Evolutionary conservation across 768 basidiomycete genomes (phyloP).

Genomic region (Phlebiopsis flavidoalba): DNA sequence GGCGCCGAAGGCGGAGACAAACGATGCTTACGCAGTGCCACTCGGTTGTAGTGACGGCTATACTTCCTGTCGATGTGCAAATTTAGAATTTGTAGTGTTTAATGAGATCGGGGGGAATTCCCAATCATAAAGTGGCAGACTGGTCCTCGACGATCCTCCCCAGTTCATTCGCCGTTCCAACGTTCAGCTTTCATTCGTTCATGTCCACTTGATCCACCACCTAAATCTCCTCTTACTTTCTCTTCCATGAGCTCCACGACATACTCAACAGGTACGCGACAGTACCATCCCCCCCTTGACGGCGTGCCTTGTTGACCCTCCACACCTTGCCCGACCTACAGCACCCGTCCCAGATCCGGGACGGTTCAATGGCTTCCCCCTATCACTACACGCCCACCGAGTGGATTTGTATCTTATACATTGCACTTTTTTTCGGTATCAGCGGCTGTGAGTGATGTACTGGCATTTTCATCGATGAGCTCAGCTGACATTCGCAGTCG

Average conservation of each 20-base stretch:
- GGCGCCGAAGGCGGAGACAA: not conserved
- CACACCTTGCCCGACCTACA: not conserved
- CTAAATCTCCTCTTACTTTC: not conserved
- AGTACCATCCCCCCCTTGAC: no score
- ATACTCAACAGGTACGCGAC: not conserved
- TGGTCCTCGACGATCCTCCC: not conserved
- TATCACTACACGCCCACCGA: constrained; percentile 39
- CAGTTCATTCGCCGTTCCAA: not conserved
- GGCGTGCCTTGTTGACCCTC: no score
- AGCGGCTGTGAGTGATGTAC: constrained; percentile 28
- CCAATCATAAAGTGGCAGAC: not conserved
- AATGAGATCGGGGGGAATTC: not conserved
- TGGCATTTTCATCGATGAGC: not conserved
- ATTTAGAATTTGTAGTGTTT: not conserved
- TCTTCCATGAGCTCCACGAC: not conserved
- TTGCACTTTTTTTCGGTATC: constrained; percentile 37
- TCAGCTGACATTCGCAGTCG: constrained; percentile 24
- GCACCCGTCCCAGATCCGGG: not conserved
- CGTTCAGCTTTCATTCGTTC: no score
- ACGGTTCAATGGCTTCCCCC: not conserved
- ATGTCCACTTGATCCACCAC: not conserved
- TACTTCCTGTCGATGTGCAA: not conserved
- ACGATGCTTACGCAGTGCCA: not conserved
- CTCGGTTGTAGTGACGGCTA: not conserved
- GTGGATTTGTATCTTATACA: constrained; percentile 31